Evolutionary conservation across 441 rosid genomes (phyloP), one percentile per base, ranked within the genome.

Genomic region (Erodium moschatum): DNA sequence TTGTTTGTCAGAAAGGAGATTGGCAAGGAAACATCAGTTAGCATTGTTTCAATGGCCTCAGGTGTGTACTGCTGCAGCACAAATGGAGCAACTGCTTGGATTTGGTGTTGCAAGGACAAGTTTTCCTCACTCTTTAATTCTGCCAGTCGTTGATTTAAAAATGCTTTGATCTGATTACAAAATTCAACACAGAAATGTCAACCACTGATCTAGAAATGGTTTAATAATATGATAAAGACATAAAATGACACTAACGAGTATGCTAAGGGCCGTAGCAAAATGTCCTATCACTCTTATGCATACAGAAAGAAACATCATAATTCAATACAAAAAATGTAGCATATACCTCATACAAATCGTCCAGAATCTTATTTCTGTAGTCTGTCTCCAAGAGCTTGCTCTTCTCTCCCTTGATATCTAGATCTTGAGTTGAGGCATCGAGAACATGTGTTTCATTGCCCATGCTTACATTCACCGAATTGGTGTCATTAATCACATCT

Each of bases 321-420:
- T 58, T 24, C 60, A 56, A 69, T 56, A 1, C 13, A 21, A 64
- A 48, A 46, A 60, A 72, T n/a, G 13, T 27, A 69, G 60, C 33
- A 42, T 56, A 40, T 81, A 91, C 99, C 97, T 94, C 96, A 60
- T 87, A 84, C 66, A 89, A 81, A 83, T 94, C 97, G 75, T 94
- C 97, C 38, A 94, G 96, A 74, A 94, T 86, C 81, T 85, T 91
- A 70, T 88, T 94, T 74, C 99, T 80, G 81, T 86, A 91, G 69
- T 91, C 97, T 16, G 97, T 88, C 70, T 85, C 95, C 86, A 90
- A 75, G 65, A 94, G 83, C 84, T 84, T 96, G 82, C 99, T 91
- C 76, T 92, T 88, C 71, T 73, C 85, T 78, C 78, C 84, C 80
- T 69, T 78, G 70, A 67, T 72, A 73, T 74, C 88, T 58, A 64